Base-by-base conservation (phyloP, 2,329 filamentous ascomycete genomes). In the Hysterium pulicare region DNA sequence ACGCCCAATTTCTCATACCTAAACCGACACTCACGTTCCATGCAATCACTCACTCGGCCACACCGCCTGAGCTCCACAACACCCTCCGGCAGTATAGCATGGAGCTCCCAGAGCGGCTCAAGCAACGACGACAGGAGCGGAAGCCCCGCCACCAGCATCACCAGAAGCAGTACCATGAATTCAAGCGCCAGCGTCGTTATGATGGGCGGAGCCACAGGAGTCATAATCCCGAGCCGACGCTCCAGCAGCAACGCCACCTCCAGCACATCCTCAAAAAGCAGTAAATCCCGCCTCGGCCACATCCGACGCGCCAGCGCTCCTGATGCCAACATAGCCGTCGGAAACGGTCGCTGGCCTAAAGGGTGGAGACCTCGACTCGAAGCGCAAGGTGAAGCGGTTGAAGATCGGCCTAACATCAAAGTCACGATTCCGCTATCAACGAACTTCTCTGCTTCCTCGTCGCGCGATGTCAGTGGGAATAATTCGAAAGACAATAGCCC, bases 11-110 rank as follows among this genome's bases (percentile, higher is more conserved):
- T 58, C 34, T 44, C 50, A 8, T 55, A 59, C 21, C 41, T 48
- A 13, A 51, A 31, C 11, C 51, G 48, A 3, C 55, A 57, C 47
- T 56, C 56, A 2, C 53, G 54, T 13, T 64, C 59, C 8, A 58
- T 57, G 0, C 39, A 59, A 7, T 61, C 58, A 4, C 50, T 66
- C 4, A 61, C 62, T 3, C 56, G 55, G 7, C 62, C 62, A 5
- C 49, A 49, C 8, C 54, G 61, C 7, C 56, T 66, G 6, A 61
- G 58, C 39, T 47, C 51, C 7, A 21, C 48, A 7, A 56, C 55
- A 7, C 50, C 55, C 17, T 42, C 35, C 6, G 42, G 38, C 4
- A 55, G 54, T 37, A 42, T 49, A 36, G 47, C 44, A 26, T 54
- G 55, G 46, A 61, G 53, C 31, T 56, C 55, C 6, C 38, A 50